A percentile compares a stretch with the other conserved stretches of the same genome.
phyloP scores from a whole-genome alignment of 176 grass and related monocot genomes.

The Juncus effusus region DNA sequence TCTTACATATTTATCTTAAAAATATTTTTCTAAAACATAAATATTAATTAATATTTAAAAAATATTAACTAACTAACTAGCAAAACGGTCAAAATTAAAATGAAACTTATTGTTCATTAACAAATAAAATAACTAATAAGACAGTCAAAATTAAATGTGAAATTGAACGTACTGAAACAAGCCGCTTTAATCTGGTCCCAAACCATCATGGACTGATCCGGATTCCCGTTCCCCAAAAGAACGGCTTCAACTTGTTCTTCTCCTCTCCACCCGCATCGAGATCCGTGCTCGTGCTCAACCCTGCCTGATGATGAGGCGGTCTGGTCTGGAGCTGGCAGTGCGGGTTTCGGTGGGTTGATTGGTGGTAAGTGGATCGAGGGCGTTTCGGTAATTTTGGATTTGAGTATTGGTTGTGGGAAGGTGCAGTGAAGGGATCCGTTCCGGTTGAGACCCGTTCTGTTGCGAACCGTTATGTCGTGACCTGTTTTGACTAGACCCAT shows the following conservation, averaged over 20 bases:
- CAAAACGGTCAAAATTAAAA: no score
- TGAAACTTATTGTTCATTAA: no score
- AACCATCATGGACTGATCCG: conserved; percentile 61
- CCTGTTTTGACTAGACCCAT: no score
- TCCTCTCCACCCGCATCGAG: conserved; percentile 40
- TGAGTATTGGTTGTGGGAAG: conserved; percentile 13
- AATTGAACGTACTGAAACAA: conserved; percentile 96
- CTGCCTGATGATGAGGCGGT: conserved; percentile 27
- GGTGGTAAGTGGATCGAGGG: conserved; percentile 27
- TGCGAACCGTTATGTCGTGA: no score
- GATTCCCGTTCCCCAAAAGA: conserved; percentile 68
- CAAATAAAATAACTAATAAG: background rate
- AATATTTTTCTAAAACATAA: no score
- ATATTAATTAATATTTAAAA: no score
- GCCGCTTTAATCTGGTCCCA: conserved; percentile 75
- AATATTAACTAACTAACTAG: no score
- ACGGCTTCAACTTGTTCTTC: conserved; percentile 85
- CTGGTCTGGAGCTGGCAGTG: conserved; percentile 20
- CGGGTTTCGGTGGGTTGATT: background rate
- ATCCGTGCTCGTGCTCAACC: conserved; percentile 22
- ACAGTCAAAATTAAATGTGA: no score
- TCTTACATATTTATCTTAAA: no score
- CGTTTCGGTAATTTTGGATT: conserved; percentile 19
- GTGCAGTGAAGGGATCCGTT: conserved; percentile 18
- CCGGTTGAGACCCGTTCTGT: conserved; percentile 14